Evolutionary conservation across 768 basidiomycete species (phyloP).

Genomic region (Phaffia australis): DNA sequence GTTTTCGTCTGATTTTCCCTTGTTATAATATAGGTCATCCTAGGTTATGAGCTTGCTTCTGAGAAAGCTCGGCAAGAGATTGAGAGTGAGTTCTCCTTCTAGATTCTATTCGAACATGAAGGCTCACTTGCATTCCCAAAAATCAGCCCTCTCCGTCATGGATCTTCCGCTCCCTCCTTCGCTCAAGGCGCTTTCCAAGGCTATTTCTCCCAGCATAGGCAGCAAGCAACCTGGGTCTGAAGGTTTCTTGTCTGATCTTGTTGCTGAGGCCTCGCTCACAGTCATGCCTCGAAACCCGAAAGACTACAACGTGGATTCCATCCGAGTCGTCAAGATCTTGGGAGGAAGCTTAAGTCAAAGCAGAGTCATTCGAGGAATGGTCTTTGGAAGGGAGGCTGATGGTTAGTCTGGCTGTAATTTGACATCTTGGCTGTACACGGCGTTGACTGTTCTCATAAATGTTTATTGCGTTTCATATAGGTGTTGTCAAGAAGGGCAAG

Average conservation of each 20-base stretch:
- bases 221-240: constrained; percentile 96
- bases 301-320: constrained; percentile 89
- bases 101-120: neutral
- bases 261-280: constrained; percentile 81
- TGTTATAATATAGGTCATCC: constrained; percentile 47
- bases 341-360: constrained; percentile 78
- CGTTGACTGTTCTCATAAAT: neutral
- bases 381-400: constrained; percentile 91
- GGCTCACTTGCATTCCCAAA: constrained; percentile 10
- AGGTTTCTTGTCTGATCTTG: constrained; percentile 64
- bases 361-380: constrained; percentile 92
- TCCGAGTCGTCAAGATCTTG: constrained; percentile 97
- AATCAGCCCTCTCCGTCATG: constrained; percentile 56
- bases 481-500: constrained; percentile 65
- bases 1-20: too few relatives aligned
- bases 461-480: constrained; percentile 38
- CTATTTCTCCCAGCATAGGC: constrained; percentile 83
- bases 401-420: constrained; percentile 42
- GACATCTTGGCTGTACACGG: neutral
- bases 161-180: constrained; percentile 63
- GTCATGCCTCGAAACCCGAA: constrained; percentile 64
- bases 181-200: constrained; percentile 54
- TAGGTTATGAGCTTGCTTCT: constrained; percentile 87
- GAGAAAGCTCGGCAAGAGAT: constrained; percentile 74
- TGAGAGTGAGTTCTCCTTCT: constrained; percentile 55